Percentiles rank a stretch among this genome's conserved stretches.
These are phyloP conservation scores for Dicorynia guianensis DNA, from an alignment of 306 rosid genomes.

Conservation along the genomic window DNA sequence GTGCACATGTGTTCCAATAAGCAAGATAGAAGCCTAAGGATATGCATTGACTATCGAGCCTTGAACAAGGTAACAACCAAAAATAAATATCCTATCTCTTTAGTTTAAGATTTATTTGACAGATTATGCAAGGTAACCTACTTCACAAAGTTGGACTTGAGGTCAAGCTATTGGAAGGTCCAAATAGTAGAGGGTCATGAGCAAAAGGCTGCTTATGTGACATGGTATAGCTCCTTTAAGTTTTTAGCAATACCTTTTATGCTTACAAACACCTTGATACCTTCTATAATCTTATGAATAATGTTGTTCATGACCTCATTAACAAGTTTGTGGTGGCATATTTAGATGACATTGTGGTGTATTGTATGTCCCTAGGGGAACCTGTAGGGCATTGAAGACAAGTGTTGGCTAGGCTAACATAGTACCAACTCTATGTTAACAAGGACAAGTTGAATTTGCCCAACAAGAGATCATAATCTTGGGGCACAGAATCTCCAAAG, in stretches of 20 bases:
- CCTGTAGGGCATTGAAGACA: not conserved
- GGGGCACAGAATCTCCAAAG: not conserved
- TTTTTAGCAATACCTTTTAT: not conserved
- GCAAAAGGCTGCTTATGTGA: not conserved
- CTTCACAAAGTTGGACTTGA: constrained; percentile 4
- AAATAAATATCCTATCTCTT: not conserved
- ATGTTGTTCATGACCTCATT: not conserved
- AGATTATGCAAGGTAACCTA: not conserved
- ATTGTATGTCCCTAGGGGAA: not conserved
- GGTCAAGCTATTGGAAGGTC: not conserved
- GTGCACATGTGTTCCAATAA: no score
- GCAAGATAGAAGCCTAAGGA: no score
- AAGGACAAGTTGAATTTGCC: constrained; percentile 9
- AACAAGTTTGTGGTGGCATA: no score
- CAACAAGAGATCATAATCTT: not conserved
- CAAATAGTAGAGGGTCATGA: not conserved
- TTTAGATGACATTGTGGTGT: constrained; percentile 7
- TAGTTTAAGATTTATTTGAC: not conserved
- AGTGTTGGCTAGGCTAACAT: not conserved
- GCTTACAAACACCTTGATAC: constrained; percentile 8
- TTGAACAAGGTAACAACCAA: no score
- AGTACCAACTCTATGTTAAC: not conserved
- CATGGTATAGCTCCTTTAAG: not conserved
- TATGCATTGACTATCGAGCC: no score
- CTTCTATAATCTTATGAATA: constrained; percentile 20